Conservation (phyloP, 129 eudicot genomes). For the Ambrosia trifida region DNA sequence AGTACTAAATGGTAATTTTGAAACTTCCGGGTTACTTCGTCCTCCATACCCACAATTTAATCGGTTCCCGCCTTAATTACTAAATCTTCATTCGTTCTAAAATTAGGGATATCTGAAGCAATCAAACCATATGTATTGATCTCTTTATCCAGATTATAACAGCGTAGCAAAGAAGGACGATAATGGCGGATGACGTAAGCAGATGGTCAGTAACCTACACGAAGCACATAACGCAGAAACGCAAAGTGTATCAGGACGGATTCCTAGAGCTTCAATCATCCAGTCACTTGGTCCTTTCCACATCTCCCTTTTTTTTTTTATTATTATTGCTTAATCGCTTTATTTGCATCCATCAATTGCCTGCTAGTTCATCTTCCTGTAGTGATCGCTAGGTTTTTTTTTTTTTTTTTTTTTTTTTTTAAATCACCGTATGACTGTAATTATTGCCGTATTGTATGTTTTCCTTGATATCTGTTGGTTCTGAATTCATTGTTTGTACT, state of each 20-base stretch:
- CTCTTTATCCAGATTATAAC: background rate
- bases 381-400: background rate
- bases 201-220: conserved; percentile 87
- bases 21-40: no score
- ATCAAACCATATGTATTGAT: conserved; percentile 6
- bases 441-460: conserved; percentile 3
- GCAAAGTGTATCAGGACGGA: conserved; percentile 86
- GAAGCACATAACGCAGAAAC: conserved; percentile 81
- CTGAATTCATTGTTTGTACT: background rate
- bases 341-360: background rate
- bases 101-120: background rate
- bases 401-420: background rate
- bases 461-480: background rate
- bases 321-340: background rate
- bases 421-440: background rate
- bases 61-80: conserved; percentile 38
- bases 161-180: background rate
- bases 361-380: background rate
- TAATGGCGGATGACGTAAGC: conserved; percentile 44
- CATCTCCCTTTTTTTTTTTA: background rate
- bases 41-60: background rate
- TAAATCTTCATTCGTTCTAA: background rate
- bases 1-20: no score
- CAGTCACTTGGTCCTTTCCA: conserved; percentile 50
- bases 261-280: conserved; percentile 48